phyloP scores from a whole-genome alignment of 1,284 basidiomycete species.

The Ganoderma leucocontextum region DNA sequence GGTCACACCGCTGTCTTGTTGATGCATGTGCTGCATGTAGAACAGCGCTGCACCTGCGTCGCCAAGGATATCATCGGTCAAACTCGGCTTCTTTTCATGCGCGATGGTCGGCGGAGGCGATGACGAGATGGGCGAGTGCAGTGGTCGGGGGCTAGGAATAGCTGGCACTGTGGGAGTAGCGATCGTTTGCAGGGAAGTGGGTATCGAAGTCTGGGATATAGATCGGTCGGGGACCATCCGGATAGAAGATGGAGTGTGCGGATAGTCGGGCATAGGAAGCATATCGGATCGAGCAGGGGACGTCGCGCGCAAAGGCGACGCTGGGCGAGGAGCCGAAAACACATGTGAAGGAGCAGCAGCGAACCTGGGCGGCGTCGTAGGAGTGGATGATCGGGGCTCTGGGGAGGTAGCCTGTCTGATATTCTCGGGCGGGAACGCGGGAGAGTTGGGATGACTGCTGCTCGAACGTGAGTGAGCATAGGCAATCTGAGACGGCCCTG shows the following conservation, averaged over 20 bases:
- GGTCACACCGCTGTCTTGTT: conserved; percentile 34
- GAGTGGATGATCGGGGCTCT: conserved; percentile 23
- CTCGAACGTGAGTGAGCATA: conserved; percentile 30
- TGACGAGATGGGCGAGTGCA: conserved; percentile 15
- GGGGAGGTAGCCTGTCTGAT: conserved; percentile 31
- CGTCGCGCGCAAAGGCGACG: conserved; percentile 22
- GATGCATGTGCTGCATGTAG: conserved; percentile 69
- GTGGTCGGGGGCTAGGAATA: neutral
- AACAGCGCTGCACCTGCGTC: conserved; percentile 70
- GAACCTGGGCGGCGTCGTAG: conserved; percentile 25
- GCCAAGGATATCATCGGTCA: conserved; percentile 49
- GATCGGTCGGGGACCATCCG: conserved; percentile 30
- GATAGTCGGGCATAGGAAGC: conserved; percentile 8
- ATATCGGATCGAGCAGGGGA: conserved; percentile 19
- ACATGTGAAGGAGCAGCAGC: conserved; percentile 11
- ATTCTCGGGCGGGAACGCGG: conserved; percentile 28
- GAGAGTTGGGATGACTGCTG: conserved; percentile 24
- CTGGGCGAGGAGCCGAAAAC: conserved; percentile 24
- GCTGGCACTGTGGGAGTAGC: conserved; percentile 19
- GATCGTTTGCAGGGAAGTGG: conserved; percentile 24
- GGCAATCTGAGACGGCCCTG: conserved; percentile 21
- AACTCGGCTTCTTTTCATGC: conserved; percentile 27
- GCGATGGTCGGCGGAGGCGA: conserved; percentile 11
- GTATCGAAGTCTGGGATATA: conserved; percentile 31
- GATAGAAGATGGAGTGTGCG: conserved; percentile 18